These are phyloP conservation scores for Cyclotella choctawhatcheeana DNA, from an alignment of 108 stramenopile species.

Conservation along the genomic window DNA sequence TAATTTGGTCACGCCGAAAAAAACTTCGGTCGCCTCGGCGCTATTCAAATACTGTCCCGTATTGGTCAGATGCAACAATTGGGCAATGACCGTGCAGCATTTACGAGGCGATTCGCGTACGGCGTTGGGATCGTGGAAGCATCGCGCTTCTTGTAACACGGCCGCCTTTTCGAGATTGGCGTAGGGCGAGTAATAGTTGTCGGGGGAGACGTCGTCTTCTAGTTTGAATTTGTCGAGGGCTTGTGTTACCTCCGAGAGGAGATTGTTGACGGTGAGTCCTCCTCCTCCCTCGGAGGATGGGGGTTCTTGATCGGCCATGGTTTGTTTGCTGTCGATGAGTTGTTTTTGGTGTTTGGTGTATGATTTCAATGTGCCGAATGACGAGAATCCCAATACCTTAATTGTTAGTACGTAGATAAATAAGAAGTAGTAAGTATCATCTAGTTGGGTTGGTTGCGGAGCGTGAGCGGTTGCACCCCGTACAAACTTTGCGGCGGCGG, in stretches of 20 bases:
- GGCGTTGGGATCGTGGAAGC: slow-evolving; percentile 95
- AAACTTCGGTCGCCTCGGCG: slow-evolving; percentile 94
- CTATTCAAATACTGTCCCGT: slow-evolving; percentile 80
- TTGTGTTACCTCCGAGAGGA: slow-evolving; percentile 83
- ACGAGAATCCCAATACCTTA: too few species aligned
- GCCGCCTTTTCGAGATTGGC: slow-evolving; percentile 97
- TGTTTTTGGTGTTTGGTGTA: too few species aligned
- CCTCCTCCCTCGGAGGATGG: too few species aligned
- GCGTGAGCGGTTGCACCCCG: too few species aligned
- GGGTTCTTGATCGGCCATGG: slow-evolving; percentile 51
- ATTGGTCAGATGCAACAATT: slow-evolving; percentile 91
- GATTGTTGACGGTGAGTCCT: slow-evolving; percentile 62
- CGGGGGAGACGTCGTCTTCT: slow-evolving; percentile 67
- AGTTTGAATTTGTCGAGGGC: slow-evolving; percentile 91
- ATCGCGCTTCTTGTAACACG: slow-evolving; percentile 97
- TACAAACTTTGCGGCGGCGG: too few species aligned
- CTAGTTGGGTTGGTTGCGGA: too few species aligned
- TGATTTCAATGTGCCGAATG: too few species aligned
- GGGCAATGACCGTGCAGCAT: slow-evolving; percentile 99
- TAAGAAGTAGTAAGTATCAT: too few species aligned
- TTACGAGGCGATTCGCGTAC: slow-evolving; percentile 96
- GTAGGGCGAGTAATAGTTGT: slow-evolving; percentile 92
- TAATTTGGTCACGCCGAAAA: slow-evolving; percentile 99
- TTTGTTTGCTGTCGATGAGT: neutral
- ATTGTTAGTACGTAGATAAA: too few species aligned